phyloP scores from a whole-genome alignment of 164 flowering plant genomes.

The Berberis vulgaris region DNA sequence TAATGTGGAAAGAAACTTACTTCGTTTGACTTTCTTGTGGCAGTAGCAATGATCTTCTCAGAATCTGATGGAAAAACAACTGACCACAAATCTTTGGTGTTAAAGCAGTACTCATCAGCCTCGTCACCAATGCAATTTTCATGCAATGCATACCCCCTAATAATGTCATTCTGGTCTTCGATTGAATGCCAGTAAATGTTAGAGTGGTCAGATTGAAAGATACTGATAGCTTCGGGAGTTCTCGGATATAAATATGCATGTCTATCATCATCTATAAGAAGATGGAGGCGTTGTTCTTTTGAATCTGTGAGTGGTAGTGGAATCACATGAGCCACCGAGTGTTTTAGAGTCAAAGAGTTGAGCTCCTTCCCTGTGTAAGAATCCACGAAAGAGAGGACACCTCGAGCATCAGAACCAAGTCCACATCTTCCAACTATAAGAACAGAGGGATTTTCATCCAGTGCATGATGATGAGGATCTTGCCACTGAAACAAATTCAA shows the following conservation, averaged over 20 bases:
- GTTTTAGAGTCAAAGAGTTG: conserved; percentile 30
- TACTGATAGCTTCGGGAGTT: conserved; percentile 53
- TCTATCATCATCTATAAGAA: conserved; percentile 47
- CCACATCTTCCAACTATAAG: conserved; percentile 84
- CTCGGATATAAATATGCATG: conserved; percentile 71
- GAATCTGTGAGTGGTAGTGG: conserved; percentile 83
- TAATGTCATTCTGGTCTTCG: conserved; percentile 53
- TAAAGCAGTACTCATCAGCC: conserved; percentile 69
- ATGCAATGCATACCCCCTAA: conserved; percentile 59
- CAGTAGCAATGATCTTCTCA: conserved; percentile 71
- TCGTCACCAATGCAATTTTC: conserved; percentile 33
- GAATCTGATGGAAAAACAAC: conserved; percentile 84
- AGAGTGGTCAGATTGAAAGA: conserved; percentile 48
- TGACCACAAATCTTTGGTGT: conserved; percentile 67
- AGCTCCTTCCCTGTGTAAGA: conserved; percentile 78
- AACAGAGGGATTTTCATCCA: conserved; percentile 91
- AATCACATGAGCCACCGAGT: conserved; percentile 63
- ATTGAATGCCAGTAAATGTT: conserved; percentile 88
- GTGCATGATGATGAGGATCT: conserved; percentile 91
- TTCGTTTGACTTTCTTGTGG: conserved; percentile 71
- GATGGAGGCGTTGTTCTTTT: conserved; percentile 79
- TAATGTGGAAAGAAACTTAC: conserved; percentile 22
- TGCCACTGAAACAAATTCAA: conserved; percentile 80
- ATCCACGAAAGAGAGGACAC: conserved; percentile 79
- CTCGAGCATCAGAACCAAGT: conserved; percentile 35